Evolutionary conservation across 805 yeast genomes (phyloP), one percentile per base, ranked within the genome.

Genomic region (Tetrapisispora pingtungensis): DNA sequence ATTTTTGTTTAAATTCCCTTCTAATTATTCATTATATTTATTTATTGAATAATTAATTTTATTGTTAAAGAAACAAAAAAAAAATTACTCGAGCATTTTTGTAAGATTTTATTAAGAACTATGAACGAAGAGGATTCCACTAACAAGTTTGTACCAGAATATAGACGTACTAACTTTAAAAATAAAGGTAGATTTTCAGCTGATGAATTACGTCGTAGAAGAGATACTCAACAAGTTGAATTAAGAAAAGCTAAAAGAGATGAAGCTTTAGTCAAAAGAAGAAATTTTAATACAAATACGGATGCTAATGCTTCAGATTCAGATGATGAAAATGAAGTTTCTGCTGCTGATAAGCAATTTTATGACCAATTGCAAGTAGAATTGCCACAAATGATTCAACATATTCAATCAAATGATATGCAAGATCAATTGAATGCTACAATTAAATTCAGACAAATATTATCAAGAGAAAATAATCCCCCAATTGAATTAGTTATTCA

Each of bases 221-320:
- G 97, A 66, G 98, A 90, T 66, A 94, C 85, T 46, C 96, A 90
- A 58, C 97, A 90, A 68, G 94, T 93, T 48, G 97, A 89, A 64
- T 74, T 93, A 59, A 78, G 98, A 70, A 93, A 94, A 71, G 95
- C 89, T 49, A 89, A 89, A 67, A 80, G 98, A 62, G 98, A 93
- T 63, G 97, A 93, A 65, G 84, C 85, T 45, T 73, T 93, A 54
- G 81, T 95, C 33, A 93, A 93, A 70, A 83, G 97, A 73, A 81
- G 98, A 71, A 88, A 86, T 65, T 78, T 81, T 61, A 62, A 62
- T 43, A 67, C 70, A 42, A 67, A 66, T 36, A 67, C 68, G 37
- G 68, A 69, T 37, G 81, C 74, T 46, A 22, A 22, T 22, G 80
- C 77, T 36, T 78, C 70, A 36, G 77, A 71, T 40, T 78, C 70